A percentile compares a stretch with the other conserved stretches of the same genome.
Evolutionary conservation across 2,329 filamentous ascomycete species (phyloP).

Genomic region (Arthrobotrys entomopaga): DNA sequence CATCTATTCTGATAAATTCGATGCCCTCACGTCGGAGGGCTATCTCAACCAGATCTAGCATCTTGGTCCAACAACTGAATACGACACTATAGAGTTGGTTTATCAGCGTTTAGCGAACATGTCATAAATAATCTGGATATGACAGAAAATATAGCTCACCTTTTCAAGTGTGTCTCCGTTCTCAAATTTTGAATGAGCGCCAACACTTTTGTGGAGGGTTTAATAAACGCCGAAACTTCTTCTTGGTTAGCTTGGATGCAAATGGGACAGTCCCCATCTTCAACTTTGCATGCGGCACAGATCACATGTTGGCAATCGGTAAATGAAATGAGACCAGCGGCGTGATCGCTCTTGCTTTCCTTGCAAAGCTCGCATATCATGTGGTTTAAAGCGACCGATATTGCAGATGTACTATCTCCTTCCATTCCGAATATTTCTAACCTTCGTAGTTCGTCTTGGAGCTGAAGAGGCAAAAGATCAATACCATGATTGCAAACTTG

Average conservation of each 20-base stretch:
- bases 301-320: constrained; percentile 27
- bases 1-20: constrained; percentile 58
- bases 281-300: constrained; percentile 5
- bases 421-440: neutral
- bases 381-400: neutral
- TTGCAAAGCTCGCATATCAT: constrained; percentile 29
- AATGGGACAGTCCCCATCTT: constrained; percentile 24
- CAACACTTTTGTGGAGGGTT: constrained; percentile 56
- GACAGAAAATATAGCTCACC: too few relatives aligned
- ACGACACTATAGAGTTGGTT: constrained; percentile 58
- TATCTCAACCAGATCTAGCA: constrained; percentile 59
- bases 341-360: neutral
- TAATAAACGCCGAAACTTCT: constrained; percentile 5
- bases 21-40: constrained; percentile 57
- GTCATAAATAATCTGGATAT: too few relatives aligned
- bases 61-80: constrained; percentile 61
- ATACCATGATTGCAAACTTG: constrained; percentile 55
- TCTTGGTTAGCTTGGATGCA: neutral
- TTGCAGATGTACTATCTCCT: neutral
- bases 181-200: constrained; percentile 57
- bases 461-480: constrained; percentile 15
- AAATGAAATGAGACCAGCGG: neutral
- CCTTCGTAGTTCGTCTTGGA: neutral
- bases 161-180: too few relatives aligned
- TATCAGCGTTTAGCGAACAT: neutral